These are phyloP conservation scores for Kluyveromyces dobzhanskii DNA, from an alignment of 805 yeast genomes.

Conservation along the genomic window DNA sequence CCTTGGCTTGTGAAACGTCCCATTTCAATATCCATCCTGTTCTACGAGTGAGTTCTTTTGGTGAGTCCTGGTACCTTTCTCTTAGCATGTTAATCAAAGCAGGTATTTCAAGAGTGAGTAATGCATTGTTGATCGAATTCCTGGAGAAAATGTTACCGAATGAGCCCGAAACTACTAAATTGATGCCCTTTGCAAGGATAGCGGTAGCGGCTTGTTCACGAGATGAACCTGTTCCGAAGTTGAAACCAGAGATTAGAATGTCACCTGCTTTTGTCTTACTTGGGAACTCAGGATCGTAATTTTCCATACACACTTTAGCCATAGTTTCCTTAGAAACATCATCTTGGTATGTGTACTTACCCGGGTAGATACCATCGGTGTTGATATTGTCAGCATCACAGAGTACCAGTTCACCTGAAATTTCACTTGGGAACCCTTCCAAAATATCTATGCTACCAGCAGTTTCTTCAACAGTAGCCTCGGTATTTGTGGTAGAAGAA, in stretches of 20 bases:
- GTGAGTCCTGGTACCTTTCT: conserved; percentile 45
- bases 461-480: conserved; percentile 22
- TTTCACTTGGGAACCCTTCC: conserved; percentile 83
- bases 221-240: conserved; percentile 97
- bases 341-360: conserved; percentile 97
- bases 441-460: conserved; percentile 59
- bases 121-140: conserved; percentile 93
- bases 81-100: conserved; percentile 71
- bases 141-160: conserved; percentile 95
- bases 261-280: conserved; percentile 78
- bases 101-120: conserved; percentile 90
- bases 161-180: conserved; percentile 90
- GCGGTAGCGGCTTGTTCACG: conserved; percentile 99
- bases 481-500: conserved; percentile 25
- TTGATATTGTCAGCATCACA: conserved; percentile 97
- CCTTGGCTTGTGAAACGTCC: conserved; percentile 84
- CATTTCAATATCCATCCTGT: conserved; percentile 90
- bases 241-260: conserved; percentile 84
- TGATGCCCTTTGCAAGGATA: conserved; percentile 86
- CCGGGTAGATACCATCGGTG: conserved; percentile 98
- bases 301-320: conserved; percentile 99
- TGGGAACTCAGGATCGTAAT: conserved; percentile 87
- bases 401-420: conserved; percentile 84
- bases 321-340: conserved; percentile 89
- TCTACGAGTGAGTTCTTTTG: conserved; percentile 77